Conservation (phyloP, 495 filamentous ascomycete genomes). For the Aspergillus indologenus region DNA sequence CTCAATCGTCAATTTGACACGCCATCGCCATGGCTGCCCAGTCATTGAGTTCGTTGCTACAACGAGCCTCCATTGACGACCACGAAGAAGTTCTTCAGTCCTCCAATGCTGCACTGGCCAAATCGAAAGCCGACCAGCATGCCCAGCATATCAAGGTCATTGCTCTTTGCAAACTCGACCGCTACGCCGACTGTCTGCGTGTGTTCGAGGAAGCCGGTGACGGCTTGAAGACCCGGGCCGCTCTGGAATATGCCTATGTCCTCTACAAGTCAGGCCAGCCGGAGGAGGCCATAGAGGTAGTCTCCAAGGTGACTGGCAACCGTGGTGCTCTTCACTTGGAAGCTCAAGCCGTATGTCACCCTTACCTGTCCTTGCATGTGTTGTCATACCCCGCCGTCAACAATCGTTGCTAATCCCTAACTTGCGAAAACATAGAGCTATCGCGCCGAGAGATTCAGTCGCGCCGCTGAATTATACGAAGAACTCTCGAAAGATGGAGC, state of each 20-base stretch:
- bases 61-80: constrained; percentile 64
- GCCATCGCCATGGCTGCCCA: constrained; percentile 41
- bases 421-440: constrained; percentile 56
- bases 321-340: constrained; percentile 78
- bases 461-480: constrained; percentile 67
- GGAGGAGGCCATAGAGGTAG: constrained; percentile 62
- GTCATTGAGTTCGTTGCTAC: constrained; percentile 55
- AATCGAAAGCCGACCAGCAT: constrained; percentile 58
- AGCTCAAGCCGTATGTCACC: constrained; percentile 69
- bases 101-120: constrained; percentile 65
- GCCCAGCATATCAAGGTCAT: constrained; percentile 78
- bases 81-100: constrained; percentile 69
- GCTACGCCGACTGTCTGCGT: constrained; percentile 83
- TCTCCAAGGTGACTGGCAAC: constrained; percentile 45
- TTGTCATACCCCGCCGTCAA: background rate
- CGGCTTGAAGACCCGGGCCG: constrained; percentile 60
- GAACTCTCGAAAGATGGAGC: constrained; percentile 50
- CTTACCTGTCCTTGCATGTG: background rate
- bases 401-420: constrained; percentile 9
- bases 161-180: constrained; percentile 88
- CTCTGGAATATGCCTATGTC: constrained; percentile 83
- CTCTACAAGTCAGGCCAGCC: constrained; percentile 81
- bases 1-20: background rate
- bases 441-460: constrained; percentile 74
- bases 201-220: constrained; percentile 70